Evolutionary conservation across 495 filamentous ascomycete genomes (phyloP), one percentile per base, ranked within the genome.

Genomic region (Glutinoglossum americanum): DNA sequence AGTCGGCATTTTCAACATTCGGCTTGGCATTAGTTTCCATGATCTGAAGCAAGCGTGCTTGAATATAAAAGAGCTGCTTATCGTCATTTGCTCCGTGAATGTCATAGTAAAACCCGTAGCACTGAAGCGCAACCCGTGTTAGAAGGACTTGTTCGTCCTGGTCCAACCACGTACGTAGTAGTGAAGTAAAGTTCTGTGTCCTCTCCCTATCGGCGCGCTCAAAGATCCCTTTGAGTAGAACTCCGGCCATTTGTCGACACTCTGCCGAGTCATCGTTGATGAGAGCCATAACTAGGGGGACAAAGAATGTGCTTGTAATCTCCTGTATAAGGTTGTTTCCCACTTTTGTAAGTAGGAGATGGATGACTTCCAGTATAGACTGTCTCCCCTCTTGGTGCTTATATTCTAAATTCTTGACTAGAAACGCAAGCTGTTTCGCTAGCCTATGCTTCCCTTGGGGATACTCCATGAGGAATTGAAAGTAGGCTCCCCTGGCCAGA

Each of bases 401-500:
- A 69, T 94, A 98, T 39, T 90, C 82, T 58, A 98, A 74, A 62
- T 98, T 98, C 60, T 84, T 82, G 27, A 89, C 79, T 39, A 97
- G 74, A 70, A 97, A 97, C 49, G 72, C 78, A 51, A 94, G 74
- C 67, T 98, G 92, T 62, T 96, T 94, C 13, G 77, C 76, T 76
- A 89, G 87, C 3, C 93, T 74, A 60, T 80, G 82, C 66, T 85
- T 86, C 62, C 82, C 86, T 65, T 97, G 92, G 0, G 92, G 92
- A 65, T 96, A 98, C 48, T 96, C 85, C 61, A 89, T 80, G 37
- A 98, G 68, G 73, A 97, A 98, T 63, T 94, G 87, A 66, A 95
- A 80, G 69, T 93, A 98, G 26, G 81, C 84, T 23, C 87, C 86
- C 30, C 93, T 79, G 19, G 90, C 89, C 35, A 90, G 70, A 63